Evolutionary conservation across 495 filamentous ascomycete genomes (phyloP), one percentile per base, ranked within the genome.

Genomic region (Penicillium chermesinum): DNA sequence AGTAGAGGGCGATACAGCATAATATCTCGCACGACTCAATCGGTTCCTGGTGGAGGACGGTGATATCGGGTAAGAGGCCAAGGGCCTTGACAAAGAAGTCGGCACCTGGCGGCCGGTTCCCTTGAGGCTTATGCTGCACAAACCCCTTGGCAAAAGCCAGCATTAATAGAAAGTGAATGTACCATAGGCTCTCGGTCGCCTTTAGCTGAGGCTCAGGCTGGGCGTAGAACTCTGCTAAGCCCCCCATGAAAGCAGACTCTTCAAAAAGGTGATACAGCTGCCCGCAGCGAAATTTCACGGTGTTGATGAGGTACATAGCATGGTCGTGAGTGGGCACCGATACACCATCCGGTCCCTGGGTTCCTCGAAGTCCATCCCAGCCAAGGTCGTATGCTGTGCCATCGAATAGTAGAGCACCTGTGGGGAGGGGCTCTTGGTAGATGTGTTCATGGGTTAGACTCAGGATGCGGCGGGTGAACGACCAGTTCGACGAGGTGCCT

Each of bases 401-500:
- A 25, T 73, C 71, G 33, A 72, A 74, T 9, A 67, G 44, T 16
- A 72, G 52, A 14, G 54, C 58, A 4, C 57, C 66, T 13, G 68
- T 60, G 12, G 65, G 64, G 2, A 72, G 53, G 1, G 65, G 55
- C 20, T 63, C 49, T 5, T 64, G 55, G 33, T 67, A 66, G 1
- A 72, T 46, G 33, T 64, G 57, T 20, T 67, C 65, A 32, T 74
- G 68, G 12, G 61, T 68, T 43, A 69, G 51, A 36, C 66, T 67
- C 17, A 74, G 50, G 10, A 71, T 59, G 30, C 66, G 62, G 18
- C 69, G 62, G 17, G 65, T 65, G 48, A 74, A 73, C n/a, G 68
- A 66, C 71, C 71, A 74, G 45, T 72, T 73, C 1, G 71, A 74
- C 4, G 71, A 73, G 15, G 70, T 69, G 46, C 69, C 71, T 38